Conservation (phyloP, 2,329 filamentous ascomycete species). For the Pseudogymnoascus sp. region DNA sequence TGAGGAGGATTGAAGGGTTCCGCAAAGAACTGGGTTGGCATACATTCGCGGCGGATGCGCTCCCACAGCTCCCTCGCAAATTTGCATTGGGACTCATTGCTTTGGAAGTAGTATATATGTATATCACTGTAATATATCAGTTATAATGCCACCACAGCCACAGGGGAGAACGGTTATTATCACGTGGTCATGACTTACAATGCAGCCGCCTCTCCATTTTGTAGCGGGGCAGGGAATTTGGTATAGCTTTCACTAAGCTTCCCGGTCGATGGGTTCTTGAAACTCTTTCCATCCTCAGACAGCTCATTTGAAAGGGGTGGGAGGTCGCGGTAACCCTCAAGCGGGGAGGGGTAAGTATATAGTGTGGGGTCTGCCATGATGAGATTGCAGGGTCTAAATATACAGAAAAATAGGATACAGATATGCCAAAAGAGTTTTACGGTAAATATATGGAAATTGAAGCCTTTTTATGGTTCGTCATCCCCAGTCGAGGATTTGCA, state of each 20-base stretch:
- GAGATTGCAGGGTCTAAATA: background rate
- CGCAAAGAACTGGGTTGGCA: conserved; percentile 22
- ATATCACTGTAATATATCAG: conserved; percentile 48
- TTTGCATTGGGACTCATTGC: conserved; percentile 50
- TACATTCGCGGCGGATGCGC: conserved; percentile 72
- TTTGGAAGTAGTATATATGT: conserved; percentile 75
- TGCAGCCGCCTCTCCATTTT: conserved; percentile 58
- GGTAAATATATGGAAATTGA: background rate
- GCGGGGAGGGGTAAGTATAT: conserved; percentile 47
- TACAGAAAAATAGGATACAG: conserved; percentile 1
- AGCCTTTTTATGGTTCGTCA: background rate
- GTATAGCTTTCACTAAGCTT: conserved; percentile 61
- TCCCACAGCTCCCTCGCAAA: conserved; percentile 70
- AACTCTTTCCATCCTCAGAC: conserved; percentile 67
- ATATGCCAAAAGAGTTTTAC: background rate
- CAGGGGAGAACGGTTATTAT: background rate
- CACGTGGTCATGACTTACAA: conserved; percentile 46
- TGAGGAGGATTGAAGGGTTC: background rate
- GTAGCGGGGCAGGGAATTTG: conserved; percentile 59
- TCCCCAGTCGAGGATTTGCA: background rate
- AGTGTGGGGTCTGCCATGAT: conserved; percentile 35
- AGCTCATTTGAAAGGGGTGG: conserved; percentile 41
- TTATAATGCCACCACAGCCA: background rate
- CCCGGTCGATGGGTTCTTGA: conserved; percentile 56
- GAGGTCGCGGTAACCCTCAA: conserved; percentile 50